A percentile compares a stretch with the other conserved stretches of the same genome.
phyloP scores from a whole-genome alignment of 2,329 filamentous ascomycete species.

The Thelonectria olida region DNA sequence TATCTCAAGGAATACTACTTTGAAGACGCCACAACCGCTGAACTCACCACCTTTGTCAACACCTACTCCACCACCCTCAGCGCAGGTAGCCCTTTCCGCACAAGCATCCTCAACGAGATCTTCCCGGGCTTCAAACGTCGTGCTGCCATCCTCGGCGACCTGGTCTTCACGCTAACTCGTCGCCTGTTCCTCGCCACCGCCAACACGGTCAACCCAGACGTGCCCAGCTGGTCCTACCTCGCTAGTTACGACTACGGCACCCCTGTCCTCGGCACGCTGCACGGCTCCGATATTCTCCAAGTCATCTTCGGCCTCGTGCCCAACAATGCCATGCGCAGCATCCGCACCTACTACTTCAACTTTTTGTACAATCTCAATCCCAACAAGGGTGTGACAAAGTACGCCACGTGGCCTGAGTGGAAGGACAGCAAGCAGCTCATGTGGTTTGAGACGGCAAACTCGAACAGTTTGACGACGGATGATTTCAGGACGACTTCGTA shows the following conservation, averaged over 20 bases:
- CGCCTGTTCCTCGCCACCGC: conserved; percentile 67
- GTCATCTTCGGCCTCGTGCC: conserved; percentile 72
- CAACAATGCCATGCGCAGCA: conserved; percentile 68
- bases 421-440: conserved; percentile 57
- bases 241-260: conserved; percentile 76
- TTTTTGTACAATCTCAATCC: conserved; percentile 78
- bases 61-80: conserved; percentile 67
- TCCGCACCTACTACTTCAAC: conserved; percentile 75
- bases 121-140: conserved; percentile 83
- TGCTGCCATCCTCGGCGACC: conserved; percentile 78
- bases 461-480: conserved; percentile 46
- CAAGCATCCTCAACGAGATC: conserved; percentile 72
- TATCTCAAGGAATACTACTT: conserved; percentile 73
- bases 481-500: conserved; percentile 48
- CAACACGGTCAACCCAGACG: conserved; percentile 57
- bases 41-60: conserved; percentile 65
- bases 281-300: conserved; percentile 74
- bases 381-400: conserved; percentile 61
- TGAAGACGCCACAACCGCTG: conserved; percentile 57
- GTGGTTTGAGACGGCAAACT: conserved; percentile 51
- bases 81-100: conserved; percentile 77
- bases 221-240: conserved; percentile 80
- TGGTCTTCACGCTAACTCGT: conserved; percentile 77
- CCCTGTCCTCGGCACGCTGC: conserved; percentile 79
- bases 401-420: conserved; percentile 55